Base-by-base conservation (phyloP, 768 basidiomycete genomes). In the Termitomyces sp. region DNA sequence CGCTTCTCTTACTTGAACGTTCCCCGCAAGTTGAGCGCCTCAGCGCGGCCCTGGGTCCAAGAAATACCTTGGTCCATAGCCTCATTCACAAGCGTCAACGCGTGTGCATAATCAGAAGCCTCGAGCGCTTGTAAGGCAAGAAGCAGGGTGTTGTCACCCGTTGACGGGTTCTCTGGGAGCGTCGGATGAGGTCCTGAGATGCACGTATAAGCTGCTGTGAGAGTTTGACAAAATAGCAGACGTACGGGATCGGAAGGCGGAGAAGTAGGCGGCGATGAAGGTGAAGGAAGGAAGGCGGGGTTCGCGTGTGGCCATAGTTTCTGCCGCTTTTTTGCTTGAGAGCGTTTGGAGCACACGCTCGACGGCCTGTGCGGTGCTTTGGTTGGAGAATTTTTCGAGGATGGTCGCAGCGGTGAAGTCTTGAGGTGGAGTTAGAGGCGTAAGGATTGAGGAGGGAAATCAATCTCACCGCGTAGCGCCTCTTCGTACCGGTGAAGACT, bases 391-490 rank as follows among this genome's bases (percentile, higher is more conserved):
- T 69, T 89, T 88, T 74, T 96, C 94, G 45, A 99, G 83, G 65
- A 99, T 96, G 16, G 96, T 94, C 0, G 92, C 89, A n/a, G 96
- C 93, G 0, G 96, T 98, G 79, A 88, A 98, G 74, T 99, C 96
- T 95, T 64, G 22, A 15, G 18, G 9, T 20, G 32, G 18, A 7
- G 24, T 46, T 22, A 48, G 45, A 20, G 13, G 2, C 32, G 12
- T 33, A 18, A 38, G 22, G 24, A 51, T 7, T 55, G 20, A 38
- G 49, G 33, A 20, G 49, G 32, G 36, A 32, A 11, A 38, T 20
- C 35, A 38, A 22, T n/a, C 84, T 12, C 59, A 93, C 93, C 94
- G 68, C 92, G 82, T 40, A 97, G 69, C 36, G 96, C 83, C 52
- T 94, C 91, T 63, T 92, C 85, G 49, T 82, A 84, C 40, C 86